These are phyloP conservation scores for Fistulifera solaris DNA, from an alignment of 108 stramenopile species.

Conservation along the genomic window DNA sequence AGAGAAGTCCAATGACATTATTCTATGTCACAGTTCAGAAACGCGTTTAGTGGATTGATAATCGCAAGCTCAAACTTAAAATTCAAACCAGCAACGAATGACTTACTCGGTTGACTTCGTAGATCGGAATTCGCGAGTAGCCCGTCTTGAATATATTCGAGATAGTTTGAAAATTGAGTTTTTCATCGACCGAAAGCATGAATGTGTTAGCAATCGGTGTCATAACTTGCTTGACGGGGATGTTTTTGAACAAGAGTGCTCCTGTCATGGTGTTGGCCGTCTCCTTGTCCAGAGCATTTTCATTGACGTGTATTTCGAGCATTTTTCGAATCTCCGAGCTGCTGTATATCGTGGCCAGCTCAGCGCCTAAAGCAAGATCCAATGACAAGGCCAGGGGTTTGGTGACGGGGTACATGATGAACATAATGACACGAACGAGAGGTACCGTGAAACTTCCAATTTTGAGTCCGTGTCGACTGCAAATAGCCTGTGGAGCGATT, in stretches of 20 bases:
- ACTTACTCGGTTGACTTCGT: conserved; percentile 50
- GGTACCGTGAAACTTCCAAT: conserved; percentile 83
- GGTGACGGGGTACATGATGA: conserved; percentile 51
- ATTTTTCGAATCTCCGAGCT: conserved; percentile 83
- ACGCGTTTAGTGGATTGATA: too few relatives aligned
- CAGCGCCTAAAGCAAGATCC: conserved; percentile 77
- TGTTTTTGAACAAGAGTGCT: conserved; percentile 82
- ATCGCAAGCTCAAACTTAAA: too few relatives aligned
- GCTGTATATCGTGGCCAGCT: conserved; percentile 88
- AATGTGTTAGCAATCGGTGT: conserved; percentile 87
- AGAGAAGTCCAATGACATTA: conserved; percentile 90
- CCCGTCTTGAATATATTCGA: conserved; percentile 94
- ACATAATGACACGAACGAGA: conserved; percentile 77
- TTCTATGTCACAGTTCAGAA: conserved; percentile 19
- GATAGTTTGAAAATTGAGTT: conserved; percentile 86
- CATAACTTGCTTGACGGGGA: conserved; percentile 87
- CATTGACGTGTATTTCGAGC: conserved; percentile 84
- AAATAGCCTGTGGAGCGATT: conserved; percentile 93
- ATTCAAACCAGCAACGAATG: too few relatives aligned
- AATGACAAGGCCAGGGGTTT: conserved; percentile 65
- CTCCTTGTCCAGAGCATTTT: conserved; percentile 75
- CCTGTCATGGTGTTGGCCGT: conserved; percentile 91
- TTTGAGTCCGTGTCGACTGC: conserved; percentile 83
- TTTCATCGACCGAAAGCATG: conserved; percentile 85
- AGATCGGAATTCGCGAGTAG: conserved; percentile 88